These are phyloP conservation scores for Tricholoma sp. DNA, from an alignment of 768 basidiomycete genomes.

Conservation along the genomic window DNA sequence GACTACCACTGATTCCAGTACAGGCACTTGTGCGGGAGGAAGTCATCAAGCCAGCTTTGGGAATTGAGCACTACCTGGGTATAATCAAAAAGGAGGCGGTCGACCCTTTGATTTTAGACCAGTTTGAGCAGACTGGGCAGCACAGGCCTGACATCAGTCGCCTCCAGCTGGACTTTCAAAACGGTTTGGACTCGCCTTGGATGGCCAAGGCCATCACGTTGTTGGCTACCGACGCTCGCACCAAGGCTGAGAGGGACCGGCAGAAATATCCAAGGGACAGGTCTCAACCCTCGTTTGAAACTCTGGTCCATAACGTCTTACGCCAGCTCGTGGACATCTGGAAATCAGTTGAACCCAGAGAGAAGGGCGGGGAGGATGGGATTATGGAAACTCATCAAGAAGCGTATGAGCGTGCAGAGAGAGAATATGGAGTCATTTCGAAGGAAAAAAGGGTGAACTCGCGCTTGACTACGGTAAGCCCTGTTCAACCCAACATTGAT, in stretches of 20 bases:
- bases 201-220: background rate
- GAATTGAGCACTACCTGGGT: too few relatives aligned
- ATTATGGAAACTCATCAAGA: background rate
- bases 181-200: too few relatives aligned
- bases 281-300: background rate
- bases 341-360: background rate
- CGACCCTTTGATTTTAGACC: too few relatives aligned
- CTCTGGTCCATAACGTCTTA: background rate
- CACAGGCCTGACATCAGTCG: too few relatives aligned
- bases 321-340: background rate
- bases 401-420: background rate
- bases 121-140: too few relatives aligned
- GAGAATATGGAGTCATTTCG: background rate
- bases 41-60: too few relatives aligned
- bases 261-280: background rate
- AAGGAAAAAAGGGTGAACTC: background rate
- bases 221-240: background rate
- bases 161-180: too few relatives aligned
- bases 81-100: too few relatives aligned
- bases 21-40: too few relatives aligned
- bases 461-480: background rate
- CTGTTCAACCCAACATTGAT: too few relatives aligned
- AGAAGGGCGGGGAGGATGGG: background rate
- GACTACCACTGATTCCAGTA: too few relatives aligned
- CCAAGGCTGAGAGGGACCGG: background rate